phyloP scores from a whole-genome alignment of 208 protist species.

The Phytomonas serpens region DNA sequence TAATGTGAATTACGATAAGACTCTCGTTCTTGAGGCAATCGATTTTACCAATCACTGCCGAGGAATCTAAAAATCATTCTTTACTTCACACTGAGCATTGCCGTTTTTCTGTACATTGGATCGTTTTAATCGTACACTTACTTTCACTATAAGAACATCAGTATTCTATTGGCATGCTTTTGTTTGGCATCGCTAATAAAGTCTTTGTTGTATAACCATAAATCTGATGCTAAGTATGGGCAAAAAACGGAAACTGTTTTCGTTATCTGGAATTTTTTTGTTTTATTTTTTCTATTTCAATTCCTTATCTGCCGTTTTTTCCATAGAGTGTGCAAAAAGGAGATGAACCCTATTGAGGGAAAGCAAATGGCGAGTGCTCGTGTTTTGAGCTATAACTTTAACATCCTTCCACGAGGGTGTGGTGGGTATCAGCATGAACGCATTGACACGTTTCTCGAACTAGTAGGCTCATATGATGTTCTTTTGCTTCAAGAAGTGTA shows the following conservation, averaged over 20 bases:
- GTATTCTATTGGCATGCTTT: neutral
- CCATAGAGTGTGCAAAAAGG: neutral
- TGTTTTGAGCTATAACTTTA: constrained; percentile 88
- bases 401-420: constrained; percentile 72
- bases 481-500: constrained; percentile 85
- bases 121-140: neutral
- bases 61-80: neutral
- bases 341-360: neutral
- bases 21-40: neutral
- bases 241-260: neutral
- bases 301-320: constrained; percentile 10
- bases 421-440: constrained; percentile 81
- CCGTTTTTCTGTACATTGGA: neutral
- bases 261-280: neutral
- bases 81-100: neutral
- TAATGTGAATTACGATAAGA: neutral
- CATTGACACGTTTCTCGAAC: constrained; percentile 59
- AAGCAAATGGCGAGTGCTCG: constrained; percentile 21
- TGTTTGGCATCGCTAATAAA: neutral
- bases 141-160: neutral
- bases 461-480: constrained; percentile 71
- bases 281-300: constrained; percentile 8
- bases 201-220: neutral
- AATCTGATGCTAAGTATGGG: neutral
- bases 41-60: neutral